These are phyloP conservation scores for Thraustotheca clavata DNA, from an alignment of 352 stramenopile genomes.

Conservation along the genomic window DNA sequence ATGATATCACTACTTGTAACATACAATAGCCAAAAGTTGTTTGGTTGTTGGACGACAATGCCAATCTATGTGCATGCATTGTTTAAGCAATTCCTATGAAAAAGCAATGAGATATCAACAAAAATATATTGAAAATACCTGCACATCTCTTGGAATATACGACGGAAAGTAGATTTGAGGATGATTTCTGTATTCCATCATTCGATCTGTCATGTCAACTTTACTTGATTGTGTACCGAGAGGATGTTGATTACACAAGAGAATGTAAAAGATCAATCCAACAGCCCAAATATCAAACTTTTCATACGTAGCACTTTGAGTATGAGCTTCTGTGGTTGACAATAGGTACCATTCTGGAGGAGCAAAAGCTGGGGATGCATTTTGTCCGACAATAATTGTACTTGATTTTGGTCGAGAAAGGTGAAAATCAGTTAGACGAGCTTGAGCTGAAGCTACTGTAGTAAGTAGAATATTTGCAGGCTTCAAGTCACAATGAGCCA, in stretches of 20 bases:
- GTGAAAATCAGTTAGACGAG: constrained; percentile 16
- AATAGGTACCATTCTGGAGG: constrained; percentile 18
- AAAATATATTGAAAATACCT: neutral
- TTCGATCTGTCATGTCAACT: neutral
- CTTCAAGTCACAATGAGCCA: constrained; percentile 19
- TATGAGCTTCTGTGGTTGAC: neutral
- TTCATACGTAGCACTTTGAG: neutral
- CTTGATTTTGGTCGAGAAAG: neutral
- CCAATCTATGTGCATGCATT: constrained; percentile 2
- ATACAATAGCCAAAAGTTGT: neutral
- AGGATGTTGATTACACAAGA: constrained; percentile 1
- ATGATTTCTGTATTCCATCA: neutral
- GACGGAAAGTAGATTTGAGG: neutral
- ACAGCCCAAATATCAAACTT: constrained; percentile 20
- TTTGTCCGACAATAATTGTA: constrained; percentile 3
- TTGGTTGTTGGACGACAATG: neutral
- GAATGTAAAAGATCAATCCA: constrained; percentile 12
- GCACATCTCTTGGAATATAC: neutral
- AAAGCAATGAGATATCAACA: neutral
- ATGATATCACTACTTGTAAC: neutral
- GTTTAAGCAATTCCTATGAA: neutral
- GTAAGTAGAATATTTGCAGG: constrained; percentile 9
- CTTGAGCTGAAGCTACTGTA: neutral
- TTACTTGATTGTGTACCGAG: constrained; percentile 13
- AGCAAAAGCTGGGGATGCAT: constrained; percentile 11